Conservation (phyloP, 768 basidiomycete species). For the Porphyrellus cyaneotinctus region DNA sequence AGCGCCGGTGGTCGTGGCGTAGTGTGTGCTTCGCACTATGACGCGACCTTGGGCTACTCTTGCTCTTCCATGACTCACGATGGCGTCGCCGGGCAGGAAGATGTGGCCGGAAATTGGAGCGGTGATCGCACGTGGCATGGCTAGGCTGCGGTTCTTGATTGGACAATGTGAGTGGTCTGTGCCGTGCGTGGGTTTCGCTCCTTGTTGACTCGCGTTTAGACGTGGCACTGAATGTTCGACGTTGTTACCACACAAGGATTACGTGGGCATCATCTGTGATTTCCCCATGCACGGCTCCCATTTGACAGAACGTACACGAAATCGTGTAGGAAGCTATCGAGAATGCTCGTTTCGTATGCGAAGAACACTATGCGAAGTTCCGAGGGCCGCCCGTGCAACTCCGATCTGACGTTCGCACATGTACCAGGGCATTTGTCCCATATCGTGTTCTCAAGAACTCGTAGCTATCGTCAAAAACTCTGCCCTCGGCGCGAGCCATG, state of each 20-base stretch:
- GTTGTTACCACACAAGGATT: constrained; percentile 84
- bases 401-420: constrained; percentile 83
- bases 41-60: too few species aligned
- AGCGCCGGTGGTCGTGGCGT: too few species aligned
- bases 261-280: constrained; percentile 91
- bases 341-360: constrained; percentile 91
- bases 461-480: constrained; percentile 74
- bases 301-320: constrained; percentile 79
- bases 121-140: too few species aligned
- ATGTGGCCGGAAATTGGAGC: too few species aligned
- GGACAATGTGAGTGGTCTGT: constrained; percentile 72
- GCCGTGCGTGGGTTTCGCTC: background rate
- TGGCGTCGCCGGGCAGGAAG: too few species aligned
- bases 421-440: constrained; percentile 96
- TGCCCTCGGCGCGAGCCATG: background rate
- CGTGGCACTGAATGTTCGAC: constrained; percentile 89
- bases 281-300: background rate
- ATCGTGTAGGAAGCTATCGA: constrained; percentile 97
- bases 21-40: too few species aligned
- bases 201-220: constrained; percentile 44
- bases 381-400: constrained; percentile 94
- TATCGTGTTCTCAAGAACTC: constrained; percentile 98
- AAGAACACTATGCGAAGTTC: constrained; percentile 95
- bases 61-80: too few species aligned
- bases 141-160: constrained; percentile 94